phyloP scores from a whole-genome alignment of 495 filamentous ascomycete genomes.

The Annulohypoxylon nitens region DNA sequence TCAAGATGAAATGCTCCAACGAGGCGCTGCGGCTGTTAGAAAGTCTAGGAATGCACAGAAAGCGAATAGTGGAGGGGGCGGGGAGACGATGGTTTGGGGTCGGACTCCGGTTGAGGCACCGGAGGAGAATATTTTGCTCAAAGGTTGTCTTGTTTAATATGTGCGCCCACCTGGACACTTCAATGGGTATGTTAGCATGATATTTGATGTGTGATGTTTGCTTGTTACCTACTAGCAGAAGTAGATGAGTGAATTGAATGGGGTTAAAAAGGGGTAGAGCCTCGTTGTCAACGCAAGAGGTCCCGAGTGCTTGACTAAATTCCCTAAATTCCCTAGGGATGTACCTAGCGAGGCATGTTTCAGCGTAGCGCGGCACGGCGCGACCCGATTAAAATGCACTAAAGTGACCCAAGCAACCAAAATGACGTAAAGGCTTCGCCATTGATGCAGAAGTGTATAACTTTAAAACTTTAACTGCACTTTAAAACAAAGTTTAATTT shows the following conservation, averaged over 20 bases:
- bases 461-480: not conserved
- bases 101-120: constrained; percentile 6
- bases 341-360: not conserved
- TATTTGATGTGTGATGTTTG: not conserved
- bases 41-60: constrained; percentile 21
- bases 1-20: constrained; percentile 36
- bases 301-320: not conserved
- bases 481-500: not conserved
- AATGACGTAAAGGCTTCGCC: not conserved
- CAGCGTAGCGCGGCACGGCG: not conserved
- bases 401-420: not conserved
- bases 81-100: constrained; percentile 9
- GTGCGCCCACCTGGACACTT: too few species aligned
- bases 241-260: not conserved
- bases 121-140: constrained; percentile 27
- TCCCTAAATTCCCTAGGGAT: not conserved
- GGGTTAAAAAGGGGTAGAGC: not conserved
- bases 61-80: not conserved
- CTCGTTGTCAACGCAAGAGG: not conserved
- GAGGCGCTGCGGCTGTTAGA: constrained; percentile 28
- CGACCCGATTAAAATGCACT: not conserved
- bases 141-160: not conserved
- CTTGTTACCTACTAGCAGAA: not conserved
- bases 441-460: not conserved
- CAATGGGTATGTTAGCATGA: not conserved